These are phyloP conservation scores for Sordaria brevicollis DNA, from an alignment of 495 filamentous ascomycete genomes.

Conservation along the genomic window DNA sequence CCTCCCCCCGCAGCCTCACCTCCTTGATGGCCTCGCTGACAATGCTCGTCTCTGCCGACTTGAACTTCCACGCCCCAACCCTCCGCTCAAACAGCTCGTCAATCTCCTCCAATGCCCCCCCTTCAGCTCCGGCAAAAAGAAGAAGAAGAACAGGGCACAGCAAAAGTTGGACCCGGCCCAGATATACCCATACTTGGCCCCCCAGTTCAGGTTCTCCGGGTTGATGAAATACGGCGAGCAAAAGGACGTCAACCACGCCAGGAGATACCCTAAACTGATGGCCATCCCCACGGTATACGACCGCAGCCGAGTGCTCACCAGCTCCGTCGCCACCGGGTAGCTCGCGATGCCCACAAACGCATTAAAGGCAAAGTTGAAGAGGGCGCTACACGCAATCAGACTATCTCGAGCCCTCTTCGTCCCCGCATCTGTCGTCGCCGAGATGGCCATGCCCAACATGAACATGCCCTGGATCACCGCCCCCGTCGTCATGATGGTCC, in stretches of 20 bases:
- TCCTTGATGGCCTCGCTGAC: constrained; percentile 26
- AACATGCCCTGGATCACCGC: constrained; percentile 22
- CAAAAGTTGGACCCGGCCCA: constrained; percentile 35
- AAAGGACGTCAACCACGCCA: constrained; percentile 10
- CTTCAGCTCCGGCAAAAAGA: constrained; percentile 39
- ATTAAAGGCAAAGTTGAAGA: constrained; percentile 11
- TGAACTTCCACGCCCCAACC: constrained; percentile 30
- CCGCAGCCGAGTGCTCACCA: background rate
- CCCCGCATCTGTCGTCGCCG: constrained; percentile 19
- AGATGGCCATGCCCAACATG: constrained; percentile 27
- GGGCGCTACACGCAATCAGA: constrained; percentile 17
- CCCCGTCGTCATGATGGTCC: constrained; percentile 25
- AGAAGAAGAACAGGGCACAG: constrained; percentile 40
- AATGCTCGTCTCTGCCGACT: constrained; percentile 22
- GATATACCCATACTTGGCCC: constrained; percentile 42
- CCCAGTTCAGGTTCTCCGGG: constrained; percentile 9
- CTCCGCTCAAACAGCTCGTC: constrained; percentile 35
- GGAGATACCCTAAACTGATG: constrained; percentile 10
- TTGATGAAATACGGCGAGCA: constrained; percentile 17
- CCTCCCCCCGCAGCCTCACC: constrained; percentile 1
- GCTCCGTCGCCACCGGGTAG: constrained; percentile 4
- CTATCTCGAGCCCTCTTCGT: constrained; percentile 17
- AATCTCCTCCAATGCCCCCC: constrained; percentile 51
- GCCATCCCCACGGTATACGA: constrained; percentile 11
- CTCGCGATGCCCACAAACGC: constrained; percentile 9